Evolutionary conservation across 345 rosid genomes (phyloP), one percentile per base, ranked within the genome.

Genomic region (Populus alba): DNA sequence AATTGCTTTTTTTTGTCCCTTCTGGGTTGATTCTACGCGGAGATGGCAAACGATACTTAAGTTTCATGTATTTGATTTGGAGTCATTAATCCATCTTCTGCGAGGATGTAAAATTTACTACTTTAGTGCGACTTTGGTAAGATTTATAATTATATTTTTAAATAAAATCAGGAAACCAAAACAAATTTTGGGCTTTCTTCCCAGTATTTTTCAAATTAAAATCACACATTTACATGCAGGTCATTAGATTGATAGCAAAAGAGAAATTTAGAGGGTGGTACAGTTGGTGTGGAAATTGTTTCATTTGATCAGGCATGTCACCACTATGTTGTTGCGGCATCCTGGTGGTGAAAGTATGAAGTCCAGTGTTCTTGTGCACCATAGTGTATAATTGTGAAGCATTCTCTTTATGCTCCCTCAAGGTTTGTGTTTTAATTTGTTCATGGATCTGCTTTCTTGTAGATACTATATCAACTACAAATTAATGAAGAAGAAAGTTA

Each of bases 381-480:
- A 12, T 57, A 20, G 29, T 57, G 39, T 29, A 41, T n/a, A 49
- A 23, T 49, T 33, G 45, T 20, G 11, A 69, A 69, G 35, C n/a
- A 41, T 53, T 76, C 37, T 55, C 27, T 59, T 69, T 70, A 68
- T 72, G 35, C 51, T 73, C 25, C 15, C 35, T 43, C 66, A 35
- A 76, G 22, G 71, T 67, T 66, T 2, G 8, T 65, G 16, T 70
- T 51, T 63, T 43, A 51, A 25, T 29, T n/a, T 71, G 61, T 51
- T 68, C 66, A 33, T 73, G 27, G 37, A 37, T 83, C 45, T 61
- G 47, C 38, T 75, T 75, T 69, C 43, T 41, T 85, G 71, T 86
- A 96, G 99, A 47, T 94, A 89, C 81, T 97, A 97, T 81, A 97
- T 97, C 79, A 94, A 94, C 83, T 97, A 97, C 75, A 97, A 97